A percentile compares a stretch with the other conserved stretches of the same genome.
Conservation (phyloP, 208 protist genomes). For the Crithidia thermophila region DNA sequence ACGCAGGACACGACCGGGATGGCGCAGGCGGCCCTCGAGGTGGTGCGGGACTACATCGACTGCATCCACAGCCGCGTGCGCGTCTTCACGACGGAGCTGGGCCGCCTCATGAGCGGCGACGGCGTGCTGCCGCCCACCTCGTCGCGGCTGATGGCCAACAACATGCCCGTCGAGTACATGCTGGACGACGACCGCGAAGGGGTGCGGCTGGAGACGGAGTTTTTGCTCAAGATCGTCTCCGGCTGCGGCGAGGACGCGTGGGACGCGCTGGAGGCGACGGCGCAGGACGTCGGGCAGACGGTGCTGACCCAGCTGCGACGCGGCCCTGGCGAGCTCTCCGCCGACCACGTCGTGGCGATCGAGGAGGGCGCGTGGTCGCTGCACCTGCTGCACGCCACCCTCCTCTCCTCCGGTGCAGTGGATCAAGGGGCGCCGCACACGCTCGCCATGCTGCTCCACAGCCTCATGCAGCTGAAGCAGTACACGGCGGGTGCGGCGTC, state of each 20-base stretch:
- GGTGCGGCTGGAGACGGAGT: slow-evolving; percentile 46
- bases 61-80: slow-evolving; percentile 31
- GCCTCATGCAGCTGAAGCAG: slow-evolving; percentile 21
- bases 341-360: slow-evolving; percentile 17
- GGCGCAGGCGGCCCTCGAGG: slow-evolving; percentile 4
- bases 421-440: slow-evolving; percentile 17
- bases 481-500: not conserved
- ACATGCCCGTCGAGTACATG: slow-evolving; percentile 22
- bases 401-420: slow-evolving; percentile 22
- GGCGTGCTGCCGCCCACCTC: not conserved
- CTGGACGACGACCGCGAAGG: slow-evolving; percentile 52
- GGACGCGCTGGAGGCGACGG: slow-evolving; percentile 18
- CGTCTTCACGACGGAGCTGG: slow-evolving; percentile 19
- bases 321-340: not conserved
- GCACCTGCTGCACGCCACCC: slow-evolving; percentile 31
- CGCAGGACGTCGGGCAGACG: slow-evolving; percentile 6
- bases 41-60: slow-evolving; percentile 28
- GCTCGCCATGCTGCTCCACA: slow-evolving; percentile 30
- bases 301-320: slow-evolving; percentile 16
- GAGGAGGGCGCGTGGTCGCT: slow-evolving; percentile 37
- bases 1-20: slow-evolving; percentile 16
- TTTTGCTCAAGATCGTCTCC: slow-evolving; percentile 37
- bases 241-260: slow-evolving; percentile 42
- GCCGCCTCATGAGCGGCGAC: slow-evolving; percentile 9
- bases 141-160: slow-evolving; percentile 1